Conservation (phyloP, 768 basidiomycete species). For the Serendipita sp. region DNA sequence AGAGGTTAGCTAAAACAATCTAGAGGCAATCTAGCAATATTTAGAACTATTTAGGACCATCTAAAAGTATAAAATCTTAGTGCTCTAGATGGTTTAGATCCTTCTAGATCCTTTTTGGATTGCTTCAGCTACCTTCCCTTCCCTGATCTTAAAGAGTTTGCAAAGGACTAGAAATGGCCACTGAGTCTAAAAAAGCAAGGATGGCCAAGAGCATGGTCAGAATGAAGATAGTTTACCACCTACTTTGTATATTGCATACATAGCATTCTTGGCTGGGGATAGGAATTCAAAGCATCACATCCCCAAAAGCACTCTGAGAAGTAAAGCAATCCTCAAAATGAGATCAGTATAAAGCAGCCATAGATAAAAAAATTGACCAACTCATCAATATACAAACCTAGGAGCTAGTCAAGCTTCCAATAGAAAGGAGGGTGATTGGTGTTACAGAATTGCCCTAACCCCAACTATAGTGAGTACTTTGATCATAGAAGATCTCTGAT, state of each 20-base stretch:
- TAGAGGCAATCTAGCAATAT: no score
- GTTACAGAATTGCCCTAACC: no score
- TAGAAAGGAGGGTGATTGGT: conserved; percentile 15
- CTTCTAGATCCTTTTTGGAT: no score
- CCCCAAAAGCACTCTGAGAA: conserved; percentile 11
- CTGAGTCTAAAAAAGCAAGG: background rate
- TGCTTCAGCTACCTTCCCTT: no score
- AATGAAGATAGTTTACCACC: background rate
- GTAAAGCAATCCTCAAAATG: conserved; percentile 9
- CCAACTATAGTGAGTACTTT: no score
- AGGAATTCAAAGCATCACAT: background rate
- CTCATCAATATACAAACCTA: conserved; percentile 17
- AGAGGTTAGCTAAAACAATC: no score
- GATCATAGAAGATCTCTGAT: no score
- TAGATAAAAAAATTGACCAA: conserved; percentile 15
- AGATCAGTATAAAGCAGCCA: conserved; percentile 17
- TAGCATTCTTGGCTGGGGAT: background rate
- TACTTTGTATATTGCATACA: background rate
- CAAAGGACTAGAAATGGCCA: background rate
- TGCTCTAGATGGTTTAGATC: no score
- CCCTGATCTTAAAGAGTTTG: no score
- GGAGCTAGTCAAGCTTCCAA: conserved; percentile 15
- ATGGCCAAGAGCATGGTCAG: no score
- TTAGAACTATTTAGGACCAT: no score
- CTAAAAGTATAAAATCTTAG: no score